A percentile compares a stretch with the other conserved stretches of the same genome.
phyloP scores from a whole-genome alignment of 2,329 filamentous ascomycete genomes.

The Monilinia polystroma region DNA sequence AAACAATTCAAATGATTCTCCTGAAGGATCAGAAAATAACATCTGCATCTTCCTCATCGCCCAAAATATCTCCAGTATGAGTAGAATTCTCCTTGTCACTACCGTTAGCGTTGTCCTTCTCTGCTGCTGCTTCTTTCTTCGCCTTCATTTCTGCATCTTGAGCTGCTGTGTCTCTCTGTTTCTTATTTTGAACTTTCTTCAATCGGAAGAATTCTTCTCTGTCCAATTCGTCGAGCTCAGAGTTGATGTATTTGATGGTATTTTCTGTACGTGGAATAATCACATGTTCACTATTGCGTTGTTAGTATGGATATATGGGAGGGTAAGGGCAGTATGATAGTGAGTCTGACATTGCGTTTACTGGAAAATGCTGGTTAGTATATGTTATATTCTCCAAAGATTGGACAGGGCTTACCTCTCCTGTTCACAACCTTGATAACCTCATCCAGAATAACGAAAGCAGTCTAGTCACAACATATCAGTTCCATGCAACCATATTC shows the following conservation, averaged over 20 bases:
- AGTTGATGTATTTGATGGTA: constrained; percentile 99
- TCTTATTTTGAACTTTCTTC: constrained; percentile 91
- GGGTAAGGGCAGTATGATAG: background rate
- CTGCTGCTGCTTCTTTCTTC: constrained; percentile 58
- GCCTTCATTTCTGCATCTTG: constrained; percentile 74
- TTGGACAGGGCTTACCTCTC: constrained; percentile 61
- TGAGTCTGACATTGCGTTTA: constrained; percentile 80
- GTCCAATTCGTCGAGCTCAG: constrained; percentile 94
- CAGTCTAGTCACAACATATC: constrained; percentile 57
- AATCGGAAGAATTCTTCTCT: constrained; percentile 96
- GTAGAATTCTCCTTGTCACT: constrained; percentile 44
- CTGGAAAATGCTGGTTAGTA: constrained; percentile 46
- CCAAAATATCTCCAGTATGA: constrained; percentile 64
- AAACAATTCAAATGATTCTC: constrained; percentile 7
- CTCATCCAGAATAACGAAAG: constrained; percentile 96
- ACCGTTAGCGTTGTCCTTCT: constrained; percentile 49
- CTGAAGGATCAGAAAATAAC: constrained; percentile 68
- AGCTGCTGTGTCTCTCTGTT: constrained; percentile 72
- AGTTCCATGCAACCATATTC: background rate
- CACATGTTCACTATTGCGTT: constrained; percentile 68
- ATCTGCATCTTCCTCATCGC: constrained; percentile 75
- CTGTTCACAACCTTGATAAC: constrained; percentile 99
- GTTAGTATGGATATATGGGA: constrained; percentile 27
- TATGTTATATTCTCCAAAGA: constrained; percentile 28
- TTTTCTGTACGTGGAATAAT: constrained; percentile 98